These are phyloP conservation scores for Xylariales sp. DNA, from an alignment of 2,329 filamentous ascomycete species.

Conservation along the genomic window DNA sequence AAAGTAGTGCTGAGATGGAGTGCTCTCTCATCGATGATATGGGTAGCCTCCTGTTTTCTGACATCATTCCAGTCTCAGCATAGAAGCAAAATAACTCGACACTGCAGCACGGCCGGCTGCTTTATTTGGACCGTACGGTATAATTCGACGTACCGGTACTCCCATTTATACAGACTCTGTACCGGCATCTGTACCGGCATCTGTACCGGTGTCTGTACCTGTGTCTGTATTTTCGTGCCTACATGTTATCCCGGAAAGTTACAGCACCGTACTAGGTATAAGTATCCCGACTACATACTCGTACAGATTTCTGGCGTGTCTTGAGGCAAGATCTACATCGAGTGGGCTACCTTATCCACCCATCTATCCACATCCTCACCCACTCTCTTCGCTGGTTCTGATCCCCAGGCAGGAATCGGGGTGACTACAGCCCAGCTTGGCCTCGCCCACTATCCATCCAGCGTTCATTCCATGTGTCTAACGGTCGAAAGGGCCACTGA, in stretches of 20 bases:
- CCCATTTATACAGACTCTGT: conserved; percentile 1
- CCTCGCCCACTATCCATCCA: conserved; percentile 13
- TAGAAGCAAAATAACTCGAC: background rate
- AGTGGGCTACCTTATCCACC: conserved; percentile 34
- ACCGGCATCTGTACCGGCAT: too few species aligned
- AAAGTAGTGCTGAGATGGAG: conserved; percentile 5
- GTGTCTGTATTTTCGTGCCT: too few species aligned
- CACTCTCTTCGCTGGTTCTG: conserved; percentile 30
- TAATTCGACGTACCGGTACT: conserved; percentile 2
- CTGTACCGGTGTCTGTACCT: too few species aligned
- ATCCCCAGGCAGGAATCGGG: conserved; percentile 6
- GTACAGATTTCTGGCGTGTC: conserved; percentile 12
- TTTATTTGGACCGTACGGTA: background rate
- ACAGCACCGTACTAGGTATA: conserved; percentile 9
- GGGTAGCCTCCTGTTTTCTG: conserved; percentile 12
- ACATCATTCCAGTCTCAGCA: conserved; percentile 26
- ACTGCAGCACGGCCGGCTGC: background rate
- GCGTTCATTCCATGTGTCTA: conserved; percentile 12
- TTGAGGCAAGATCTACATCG: conserved; percentile 34
- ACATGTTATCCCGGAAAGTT: background rate
- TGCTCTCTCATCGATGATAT: background rate
- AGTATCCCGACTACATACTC: conserved; percentile 1
- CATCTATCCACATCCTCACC: conserved; percentile 34
- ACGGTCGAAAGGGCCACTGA: conserved; percentile 1
- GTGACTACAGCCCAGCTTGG: conserved; percentile 26